These are phyloP conservation scores for Rhodomyrtus tomentosa DNA, from an alignment of 345 rosid genomes.

Conservation along the genomic window DNA sequence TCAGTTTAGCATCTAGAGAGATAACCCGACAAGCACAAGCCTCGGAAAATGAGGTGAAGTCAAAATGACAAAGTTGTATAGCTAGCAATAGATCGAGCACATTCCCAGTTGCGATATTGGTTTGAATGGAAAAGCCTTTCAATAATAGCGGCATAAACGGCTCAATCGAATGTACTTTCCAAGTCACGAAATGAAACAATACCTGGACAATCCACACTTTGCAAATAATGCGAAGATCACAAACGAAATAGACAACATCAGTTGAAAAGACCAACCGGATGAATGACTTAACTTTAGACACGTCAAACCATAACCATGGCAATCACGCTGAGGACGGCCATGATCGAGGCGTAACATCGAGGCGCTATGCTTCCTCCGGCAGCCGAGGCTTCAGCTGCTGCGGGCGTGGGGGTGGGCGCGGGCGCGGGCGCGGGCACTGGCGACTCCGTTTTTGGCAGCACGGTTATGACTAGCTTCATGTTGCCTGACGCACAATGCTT, in stretches of 20 bases:
- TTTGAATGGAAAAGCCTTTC: not conserved
- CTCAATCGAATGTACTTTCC: not conserved
- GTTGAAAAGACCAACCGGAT: not conserved
- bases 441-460: not conserved
- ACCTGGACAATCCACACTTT: not conserved
- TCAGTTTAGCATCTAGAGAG: not conserved
- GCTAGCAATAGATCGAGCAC: too few species aligned
- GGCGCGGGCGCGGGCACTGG: not conserved
- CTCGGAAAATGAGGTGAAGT: too few species aligned
- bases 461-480: constrained; percentile 2
- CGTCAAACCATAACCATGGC: not conserved
- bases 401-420: not conserved
- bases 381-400: not conserved
- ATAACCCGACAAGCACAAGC: too few species aligned
- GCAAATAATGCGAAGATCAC: not conserved
- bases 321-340: not conserved
- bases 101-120: not conserved
- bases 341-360: not conserved
- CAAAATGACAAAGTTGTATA: too few species aligned
- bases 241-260: not conserved
- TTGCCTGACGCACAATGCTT: constrained; percentile 2
- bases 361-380: not conserved
- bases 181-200: not conserved
- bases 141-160: not conserved
- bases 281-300: not conserved